These are phyloP conservation scores for Tilletia indica DNA, from an alignment of 1,284 basidiomycete species.

Conservation along the genomic window DNA sequence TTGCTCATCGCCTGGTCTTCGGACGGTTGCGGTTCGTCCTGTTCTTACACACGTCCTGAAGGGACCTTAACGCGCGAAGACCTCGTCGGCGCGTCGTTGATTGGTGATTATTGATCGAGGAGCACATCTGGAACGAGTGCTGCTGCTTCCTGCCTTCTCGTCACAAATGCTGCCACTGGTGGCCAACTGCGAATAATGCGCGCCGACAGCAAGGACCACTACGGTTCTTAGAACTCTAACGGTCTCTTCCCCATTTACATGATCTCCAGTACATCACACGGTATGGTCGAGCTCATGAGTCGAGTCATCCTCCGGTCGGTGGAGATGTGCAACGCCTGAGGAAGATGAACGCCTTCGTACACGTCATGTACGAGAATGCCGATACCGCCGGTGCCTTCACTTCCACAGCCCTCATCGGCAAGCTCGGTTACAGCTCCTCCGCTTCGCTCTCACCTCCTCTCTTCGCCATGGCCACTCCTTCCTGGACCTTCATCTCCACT, in stretches of 20 bases:
- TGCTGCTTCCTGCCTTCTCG: constrained; percentile 34
- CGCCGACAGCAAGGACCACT: constrained; percentile 46
- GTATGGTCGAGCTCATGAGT: constrained; percentile 57
- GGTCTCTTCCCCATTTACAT: constrained; percentile 53
- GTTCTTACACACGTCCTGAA: too few relatives aligned
- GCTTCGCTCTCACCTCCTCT: constrained; percentile 50
- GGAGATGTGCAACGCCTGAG: constrained; percentile 50
- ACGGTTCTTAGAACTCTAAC: constrained; percentile 55
- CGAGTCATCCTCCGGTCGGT: constrained; percentile 55
- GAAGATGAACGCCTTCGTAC: constrained; percentile 56
- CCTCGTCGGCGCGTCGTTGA: too few relatives aligned
- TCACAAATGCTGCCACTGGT: constrained; percentile 55
- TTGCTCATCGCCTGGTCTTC: too few relatives aligned
- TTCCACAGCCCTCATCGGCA: constrained; percentile 53
- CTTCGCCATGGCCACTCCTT: constrained; percentile 43
- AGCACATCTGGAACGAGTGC: too few relatives aligned
- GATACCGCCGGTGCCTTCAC: constrained; percentile 56
- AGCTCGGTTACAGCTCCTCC: constrained; percentile 56
- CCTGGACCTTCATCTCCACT: constrained; percentile 45
- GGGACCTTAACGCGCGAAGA: too few relatives aligned
- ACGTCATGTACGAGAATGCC: constrained; percentile 57
- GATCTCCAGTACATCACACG: constrained; percentile 53
- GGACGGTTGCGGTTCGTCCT: too few relatives aligned
- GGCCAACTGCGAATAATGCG: constrained; percentile 43
- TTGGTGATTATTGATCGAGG: too few relatives aligned